Evolutionary conservation across 495 filamentous ascomycete genomes (phyloP), one percentile per base, ranked within the genome.

Genomic region (Bacidia rubella): DNA sequence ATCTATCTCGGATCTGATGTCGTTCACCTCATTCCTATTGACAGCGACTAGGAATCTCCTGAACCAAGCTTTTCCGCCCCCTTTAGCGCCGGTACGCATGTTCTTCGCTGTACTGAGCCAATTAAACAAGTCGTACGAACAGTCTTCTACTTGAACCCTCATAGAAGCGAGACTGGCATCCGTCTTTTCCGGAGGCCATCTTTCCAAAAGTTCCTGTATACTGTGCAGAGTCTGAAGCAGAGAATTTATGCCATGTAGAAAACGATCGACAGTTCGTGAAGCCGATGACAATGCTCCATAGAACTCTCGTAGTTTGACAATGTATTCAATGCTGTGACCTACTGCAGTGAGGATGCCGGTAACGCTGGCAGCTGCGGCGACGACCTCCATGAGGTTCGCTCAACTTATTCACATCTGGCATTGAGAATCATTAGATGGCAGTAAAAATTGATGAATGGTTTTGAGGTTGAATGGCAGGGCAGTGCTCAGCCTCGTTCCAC

Each of bases 371-470:
- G 41, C 41, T 23, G 54, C 54, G 1, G 54, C 54, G 19, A 56
- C 35, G 11, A 29, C 54, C 35, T 56, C 54, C 54, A 56, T 52
- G 7, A 35, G n/a, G n/a, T n/a, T n/a, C n/a, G n/a, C n/a, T n/a
- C n/a, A n/a, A n/a, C n/a, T n/a, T n/a, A n/a, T n/a, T n/a, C n/a
- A n/a, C n/a, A n/a, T n/a, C n/a, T n/a, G n/a, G n/a, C n/a, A n/a
- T n/a, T n/a, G n/a, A n/a, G n/a, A n/a, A n/a, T n/a, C n/a, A n/a
- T n/a, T n/a, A n/a, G n/a, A n/a, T n/a, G n/a, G n/a, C n/a, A n/a
- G n/a, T n/a, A n/a, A n/a, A n/a, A n/a, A n/a, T n/a, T n/a, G n/a
- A n/a, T n/a, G n/a, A n/a, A n/a, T n/a, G n/a, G n/a, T n/a, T n/a
- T n/a, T n/a, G n/a, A n/a, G n/a, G n/a, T n/a, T n/a, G n/a, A n/a